Evolutionary conservation across 106 monocot genomes (phyloP), one percentile per base, ranked within the genome.

Genomic region (Posidonia australis): DNA sequence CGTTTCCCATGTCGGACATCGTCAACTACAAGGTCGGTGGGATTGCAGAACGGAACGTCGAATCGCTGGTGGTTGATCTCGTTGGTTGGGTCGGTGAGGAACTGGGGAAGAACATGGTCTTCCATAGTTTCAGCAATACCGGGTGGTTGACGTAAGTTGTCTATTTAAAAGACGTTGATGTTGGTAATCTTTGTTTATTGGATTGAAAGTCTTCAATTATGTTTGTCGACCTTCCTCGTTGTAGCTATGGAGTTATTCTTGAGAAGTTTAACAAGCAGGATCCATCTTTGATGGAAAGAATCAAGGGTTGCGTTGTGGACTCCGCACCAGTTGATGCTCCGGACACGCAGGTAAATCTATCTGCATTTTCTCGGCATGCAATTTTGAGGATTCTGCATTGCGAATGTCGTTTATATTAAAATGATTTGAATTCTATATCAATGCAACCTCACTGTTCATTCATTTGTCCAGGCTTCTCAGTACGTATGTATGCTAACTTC

Each of bases 91-190:
- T 90, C 29, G 65, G 66, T 2, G 90, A 98, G 60, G 96, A 96
- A 74, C 66, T 47, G 16, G 87, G 77, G 63, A 90, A 90, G 59
- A 82, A 81, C 16, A 52, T 98, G 58, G 77, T 98, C n/a, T 98
- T 98, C 60, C 96, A 98, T 58, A 98, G 90, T 27, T 98, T 98
- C 66, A 98, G 90, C 64, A 98, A 98, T 56, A 98, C 96, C 0
- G 87, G 96, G 21, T 98, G 90, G 90, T 57, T 98, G 36, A 88
- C 72, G 88, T 93, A 71, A 62, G 77, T 22, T 29, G 41, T 70
- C 20, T 52, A 1, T 16, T 61, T 30, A 24, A n/a, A n/a, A n/a
- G n/a, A n/a, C 30, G 20, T 46, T 27, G 5, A 30, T 7, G 17
- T 19, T 53, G 14, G 19, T 66, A 24, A 28, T 11, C 23, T 18